phyloP scores from a whole-genome alignment of 495 filamentous ascomycete genomes.

The Daldinia vernicosa region DNA sequence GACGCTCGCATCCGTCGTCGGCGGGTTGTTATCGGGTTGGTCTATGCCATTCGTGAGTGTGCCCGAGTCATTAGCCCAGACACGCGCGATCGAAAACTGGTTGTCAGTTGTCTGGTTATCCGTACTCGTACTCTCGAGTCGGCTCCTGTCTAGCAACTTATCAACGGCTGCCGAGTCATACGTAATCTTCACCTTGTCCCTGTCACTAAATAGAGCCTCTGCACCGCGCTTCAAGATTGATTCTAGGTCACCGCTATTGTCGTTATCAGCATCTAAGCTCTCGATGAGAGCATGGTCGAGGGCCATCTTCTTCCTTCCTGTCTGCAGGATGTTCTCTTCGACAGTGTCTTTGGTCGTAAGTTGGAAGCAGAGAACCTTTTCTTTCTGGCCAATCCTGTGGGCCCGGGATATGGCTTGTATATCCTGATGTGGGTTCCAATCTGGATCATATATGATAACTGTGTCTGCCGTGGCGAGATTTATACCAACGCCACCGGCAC shows the following conservation, averaged over 20 bases:
- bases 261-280: slow-evolving; percentile 80
- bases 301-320: slow-evolving; percentile 93
- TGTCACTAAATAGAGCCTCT: slow-evolving; percentile 80
- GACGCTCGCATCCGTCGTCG: slow-evolving; percentile 66
- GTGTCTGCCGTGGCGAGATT: slow-evolving; percentile 98
- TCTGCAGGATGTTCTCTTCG: slow-evolving; percentile 96
- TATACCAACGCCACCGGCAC: slow-evolving; percentile 95
- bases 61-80: slow-evolving; percentile 86
- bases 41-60: slow-evolving; percentile 46
- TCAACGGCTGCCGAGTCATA: slow-evolving; percentile 87
- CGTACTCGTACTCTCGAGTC: slow-evolving; percentile 74
- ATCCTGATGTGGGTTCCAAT: slow-evolving; percentile 98
- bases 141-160: slow-evolving; percentile 85
- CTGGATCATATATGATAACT: slow-evolving; percentile 97
- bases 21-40: slow-evolving; percentile 65
- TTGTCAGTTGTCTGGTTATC: slow-evolving; percentile 70
- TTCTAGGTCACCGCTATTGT: slow-evolving; percentile 78
- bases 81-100: slow-evolving; percentile 88
- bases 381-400: slow-evolving; percentile 94
- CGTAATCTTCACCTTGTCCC: slow-evolving; percentile 67
- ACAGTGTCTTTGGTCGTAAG: slow-evolving; percentile 86
- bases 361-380: slow-evolving; percentile 95
- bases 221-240: slow-evolving; percentile 91
- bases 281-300: slow-evolving; percentile 95
- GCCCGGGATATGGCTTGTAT: slow-evolving; percentile 94